These are phyloP conservation scores for Colletotrichum sp. DNA, from an alignment of 2,329 filamentous ascomycete species.

Conservation along the genomic window DNA sequence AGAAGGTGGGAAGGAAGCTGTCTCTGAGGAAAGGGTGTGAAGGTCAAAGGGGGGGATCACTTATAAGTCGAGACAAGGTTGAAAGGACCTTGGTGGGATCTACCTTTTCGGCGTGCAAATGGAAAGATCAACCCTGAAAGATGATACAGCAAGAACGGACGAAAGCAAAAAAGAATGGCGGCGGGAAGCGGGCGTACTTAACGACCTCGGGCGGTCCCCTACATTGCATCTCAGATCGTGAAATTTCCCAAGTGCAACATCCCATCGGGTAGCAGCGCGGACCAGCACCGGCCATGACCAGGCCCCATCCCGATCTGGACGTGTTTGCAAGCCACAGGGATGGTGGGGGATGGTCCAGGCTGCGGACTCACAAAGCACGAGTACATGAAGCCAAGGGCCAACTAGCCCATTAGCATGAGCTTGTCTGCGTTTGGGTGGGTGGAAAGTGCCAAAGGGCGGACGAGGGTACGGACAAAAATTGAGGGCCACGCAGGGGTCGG, in stretches of 20 bases:
- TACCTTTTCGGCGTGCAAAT: background rate
- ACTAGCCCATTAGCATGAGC: background rate
- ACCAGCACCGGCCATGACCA: background rate
- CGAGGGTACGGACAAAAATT: background rate
- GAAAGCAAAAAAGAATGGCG: background rate
- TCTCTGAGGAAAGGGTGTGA: background rate
- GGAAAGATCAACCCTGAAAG: background rate
- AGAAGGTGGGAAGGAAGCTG: background rate
- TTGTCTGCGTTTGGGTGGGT: constrained; percentile 5
- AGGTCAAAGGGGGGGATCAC: background rate
- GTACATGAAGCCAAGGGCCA: background rate
- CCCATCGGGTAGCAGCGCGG: background rate
- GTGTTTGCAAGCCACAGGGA: constrained; percentile 7
- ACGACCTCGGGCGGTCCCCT: background rate
- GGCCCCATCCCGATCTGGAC: background rate
- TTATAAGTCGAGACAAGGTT: background rate
- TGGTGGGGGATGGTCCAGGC: background rate
- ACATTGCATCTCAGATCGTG: background rate
- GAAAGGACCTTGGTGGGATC: background rate
- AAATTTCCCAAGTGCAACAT: background rate
- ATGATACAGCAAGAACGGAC: background rate
- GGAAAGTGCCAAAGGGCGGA: background rate
- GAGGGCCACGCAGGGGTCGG: background rate
- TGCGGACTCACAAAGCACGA: background rate
- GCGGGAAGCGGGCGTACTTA: background rate